A percentile compares a stretch with the other conserved stretches of the same genome.
Evolutionary conservation across 495 filamentous ascomycete genomes (phyloP).

Genomic region (Aspergillus cristatus): DNA sequence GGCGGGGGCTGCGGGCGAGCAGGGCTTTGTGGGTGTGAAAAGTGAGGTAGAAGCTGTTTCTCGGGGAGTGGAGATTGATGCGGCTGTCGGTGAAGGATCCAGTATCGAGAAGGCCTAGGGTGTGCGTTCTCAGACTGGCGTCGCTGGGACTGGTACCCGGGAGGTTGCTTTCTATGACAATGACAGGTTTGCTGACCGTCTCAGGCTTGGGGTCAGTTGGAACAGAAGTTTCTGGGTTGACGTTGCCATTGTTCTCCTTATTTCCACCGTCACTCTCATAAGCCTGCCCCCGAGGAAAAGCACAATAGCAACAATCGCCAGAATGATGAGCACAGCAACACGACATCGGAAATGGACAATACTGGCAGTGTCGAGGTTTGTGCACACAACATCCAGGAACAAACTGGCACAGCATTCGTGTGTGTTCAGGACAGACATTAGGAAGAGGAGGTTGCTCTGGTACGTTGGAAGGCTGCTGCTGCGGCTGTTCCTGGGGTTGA

Average conservation of each 20-base stretch:
- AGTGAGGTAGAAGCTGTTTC: slow-evolving; percentile 5
- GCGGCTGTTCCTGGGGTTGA: too few species aligned
- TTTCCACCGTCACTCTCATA: too few species aligned
- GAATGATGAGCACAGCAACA: slow-evolving; percentile 16
- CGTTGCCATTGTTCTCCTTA: too few species aligned
- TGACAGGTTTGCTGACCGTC: too few species aligned
- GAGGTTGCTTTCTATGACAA: too few species aligned
- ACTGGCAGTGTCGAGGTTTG: not conserved
- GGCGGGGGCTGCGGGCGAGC: slow-evolving; percentile 12
- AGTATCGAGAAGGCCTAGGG: slow-evolving; percentile 5
- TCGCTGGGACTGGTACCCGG: not conserved
- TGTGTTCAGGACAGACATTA: slow-evolving; percentile 8
- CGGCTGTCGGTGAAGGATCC: slow-evolving; percentile 11
- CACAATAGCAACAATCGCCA: slow-evolving; percentile 14
- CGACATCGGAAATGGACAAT: slow-evolving; percentile 7
- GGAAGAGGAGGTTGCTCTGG: not conserved
- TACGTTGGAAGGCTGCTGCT: too few species aligned
- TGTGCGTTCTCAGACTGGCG: slow-evolving; percentile 2
- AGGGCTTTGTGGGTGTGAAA: slow-evolving; percentile 13
- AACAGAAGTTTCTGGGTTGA: too few species aligned
- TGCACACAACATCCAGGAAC: slow-evolving; percentile 12
- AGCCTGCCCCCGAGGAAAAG: not conserved
- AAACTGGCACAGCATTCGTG: slow-evolving; percentile 7
- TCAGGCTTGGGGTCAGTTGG: too few species aligned
- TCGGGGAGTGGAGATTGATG: slow-evolving; percentile 10